Evolutionary conservation across 2,329 filamentous ascomycete species (phyloP).

Genomic region (Penicillium brevicompactum): DNA sequence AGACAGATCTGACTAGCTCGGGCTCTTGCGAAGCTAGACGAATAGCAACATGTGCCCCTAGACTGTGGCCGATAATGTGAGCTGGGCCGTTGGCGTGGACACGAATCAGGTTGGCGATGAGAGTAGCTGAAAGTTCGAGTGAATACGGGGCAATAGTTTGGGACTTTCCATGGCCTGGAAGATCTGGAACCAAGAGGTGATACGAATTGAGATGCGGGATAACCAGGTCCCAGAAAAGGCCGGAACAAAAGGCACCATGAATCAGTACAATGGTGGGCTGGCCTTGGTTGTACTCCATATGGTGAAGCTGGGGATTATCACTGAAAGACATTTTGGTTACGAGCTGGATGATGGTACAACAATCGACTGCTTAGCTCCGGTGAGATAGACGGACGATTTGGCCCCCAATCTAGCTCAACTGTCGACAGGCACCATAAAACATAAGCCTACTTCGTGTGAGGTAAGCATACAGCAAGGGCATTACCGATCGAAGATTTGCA

Average conservation of each 20-base stretch:
- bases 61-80: conserved; percentile 18
- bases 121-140: conserved; percentile 3
- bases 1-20: conserved; percentile 6
- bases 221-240: conserved; percentile 13
- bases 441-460: no score
- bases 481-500: no score
- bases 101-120: conserved; percentile 6
- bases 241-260: conserved; percentile 15
- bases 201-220: conserved; percentile 10
- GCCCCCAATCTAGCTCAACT: no score
- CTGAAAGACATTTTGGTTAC: not conserved
- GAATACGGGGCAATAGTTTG: conserved; percentile 9
- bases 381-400: no score
- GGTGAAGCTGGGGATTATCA: not conserved
- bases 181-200: conserved; percentile 19
- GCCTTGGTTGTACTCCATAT: not conserved
- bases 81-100: conserved; percentile 9
- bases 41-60: conserved; percentile 16
- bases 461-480: no score
- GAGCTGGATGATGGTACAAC: not conserved
- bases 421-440: no score
- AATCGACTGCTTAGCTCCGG: no score
- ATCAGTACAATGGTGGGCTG: conserved; percentile 14
- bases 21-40: conserved; percentile 8
- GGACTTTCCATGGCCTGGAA: conserved; percentile 19